A percentile compares a stretch with the other conserved stretches of the same genome.
Conservation (phyloP, 116 monocot species). For the Zostera marina region DNA sequence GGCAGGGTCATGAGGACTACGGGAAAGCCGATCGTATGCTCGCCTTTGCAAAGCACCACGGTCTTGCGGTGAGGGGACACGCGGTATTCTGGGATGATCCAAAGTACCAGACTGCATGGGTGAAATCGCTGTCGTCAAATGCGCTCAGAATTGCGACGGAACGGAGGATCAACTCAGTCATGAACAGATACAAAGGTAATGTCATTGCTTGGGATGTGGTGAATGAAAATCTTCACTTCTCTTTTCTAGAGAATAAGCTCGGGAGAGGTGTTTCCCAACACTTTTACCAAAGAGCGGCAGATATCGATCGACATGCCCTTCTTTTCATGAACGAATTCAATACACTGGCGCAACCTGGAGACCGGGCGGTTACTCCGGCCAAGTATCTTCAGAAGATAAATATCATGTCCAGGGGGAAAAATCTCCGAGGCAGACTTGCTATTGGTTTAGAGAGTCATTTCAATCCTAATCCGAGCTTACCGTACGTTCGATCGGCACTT, state of each 20-base stretch:
- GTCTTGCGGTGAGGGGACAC: conserved; percentile 48
- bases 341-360: conserved; percentile 42
- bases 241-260: conserved; percentile 37
- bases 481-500: conserved; percentile 55
- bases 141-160: conserved; percentile 26
- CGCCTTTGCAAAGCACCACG: conserved; percentile 27
- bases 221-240: conserved; percentile 69
- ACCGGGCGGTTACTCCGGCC: conserved; percentile 14
- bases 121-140: conserved; percentile 9
- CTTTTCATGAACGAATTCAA: conserved; percentile 81
- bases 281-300: conserved; percentile 18
- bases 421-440: conserved; percentile 22
- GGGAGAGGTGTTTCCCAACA: conserved; percentile 19
- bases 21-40: conserved; percentile 38
- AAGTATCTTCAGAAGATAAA: conserved; percentile 44
- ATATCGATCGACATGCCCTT: conserved; percentile 23
- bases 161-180: conserved; percentile 24
- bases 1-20: conserved; percentile 21
- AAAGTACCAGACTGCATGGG: conserved; percentile 24
- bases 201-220: conserved; percentile 53
- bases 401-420: conserved; percentile 17
- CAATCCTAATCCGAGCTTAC: conserved; percentile 21
- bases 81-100: conserved; percentile 66
- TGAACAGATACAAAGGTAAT: conserved; percentile 40
- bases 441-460: conserved; percentile 79